A percentile compares a stretch with the other conserved stretches of the same genome.
phyloP scores from a whole-genome alignment of 2,329 filamentous ascomycete species.

The Aspergillus amoenus region DNA sequence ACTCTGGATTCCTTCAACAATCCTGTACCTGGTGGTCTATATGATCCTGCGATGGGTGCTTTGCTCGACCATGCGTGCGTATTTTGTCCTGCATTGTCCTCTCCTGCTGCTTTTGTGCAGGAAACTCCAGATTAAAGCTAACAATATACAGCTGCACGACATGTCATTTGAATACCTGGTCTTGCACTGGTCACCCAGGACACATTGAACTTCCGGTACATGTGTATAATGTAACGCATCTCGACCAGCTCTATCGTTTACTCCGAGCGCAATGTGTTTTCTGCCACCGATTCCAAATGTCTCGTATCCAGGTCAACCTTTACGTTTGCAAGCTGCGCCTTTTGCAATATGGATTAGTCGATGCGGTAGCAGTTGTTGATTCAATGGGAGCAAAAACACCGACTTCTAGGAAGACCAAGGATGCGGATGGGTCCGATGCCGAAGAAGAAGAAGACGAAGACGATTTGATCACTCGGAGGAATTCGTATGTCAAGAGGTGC shows the following conservation, averaged over 20 bases:
- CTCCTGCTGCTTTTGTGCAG: slow-evolving; percentile 9
- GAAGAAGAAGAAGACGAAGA: slow-evolving; percentile 58
- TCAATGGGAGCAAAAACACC: slow-evolving; percentile 45
- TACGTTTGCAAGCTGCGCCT: slow-evolving; percentile 83
- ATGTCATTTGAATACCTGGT: slow-evolving; percentile 77
- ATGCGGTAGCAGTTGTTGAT: slow-evolving; percentile 63
- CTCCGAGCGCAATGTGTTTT: slow-evolving; percentile 86
- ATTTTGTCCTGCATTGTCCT: slow-evolving; percentile 5
- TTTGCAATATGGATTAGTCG: slow-evolving; percentile 77
- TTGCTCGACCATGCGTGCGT: slow-evolving; percentile 81
- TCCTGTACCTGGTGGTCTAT: slow-evolving; percentile 84
- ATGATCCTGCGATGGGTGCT: slow-evolving; percentile 87
- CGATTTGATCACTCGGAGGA: slow-evolving; percentile 55
- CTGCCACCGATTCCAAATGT: slow-evolving; percentile 81
- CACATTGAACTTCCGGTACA: slow-evolving; percentile 93
- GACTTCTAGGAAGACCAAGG: slow-evolving; percentile 46
- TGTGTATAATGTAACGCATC: slow-evolving; percentile 94
- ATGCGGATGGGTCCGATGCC: slow-evolving; percentile 63
- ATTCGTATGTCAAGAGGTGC: slow-evolving; percentile 69
- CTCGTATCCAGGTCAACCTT: slow-evolving; percentile 72
- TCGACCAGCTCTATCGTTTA: slow-evolving; percentile 85
- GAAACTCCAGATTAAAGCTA: slow-evolving; percentile 19
- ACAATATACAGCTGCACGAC: slow-evolving; percentile 71
- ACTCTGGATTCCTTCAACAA: slow-evolving; percentile 94
- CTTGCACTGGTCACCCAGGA: slow-evolving; percentile 88